Evolutionary conservation across 371 early-diverging fungal genomes (phyloP), one percentile per base, ranked within the genome.

Genomic region (Cokeromyces recurvatus): DNA sequence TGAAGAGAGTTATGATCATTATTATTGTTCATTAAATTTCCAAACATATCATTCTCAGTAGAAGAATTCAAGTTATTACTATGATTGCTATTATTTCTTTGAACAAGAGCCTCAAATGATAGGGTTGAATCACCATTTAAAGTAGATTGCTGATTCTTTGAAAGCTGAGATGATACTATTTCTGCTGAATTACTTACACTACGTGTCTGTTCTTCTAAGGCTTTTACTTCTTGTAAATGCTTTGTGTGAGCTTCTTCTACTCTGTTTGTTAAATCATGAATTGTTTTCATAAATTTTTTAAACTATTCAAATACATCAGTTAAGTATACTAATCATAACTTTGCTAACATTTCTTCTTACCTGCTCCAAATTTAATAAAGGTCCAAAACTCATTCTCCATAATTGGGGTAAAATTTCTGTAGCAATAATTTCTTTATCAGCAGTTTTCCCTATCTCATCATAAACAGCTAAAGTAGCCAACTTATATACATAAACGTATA

Each of bases 401-500:
- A 91, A 59, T 38, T 87, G 88, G 0, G 89, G 90, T 34, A 92
- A 43, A 10, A 92, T 75, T 37, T 83, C 84, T 0, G 77, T 84
- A 3, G 91, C 93, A 36, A 89, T 79, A 6, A 78, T 66, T 23
- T 86, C 86, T 53, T 83, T 82, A 38, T 91, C 91, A 12, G 88
- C 62, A 38, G 74, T 57, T 34, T 79, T 78, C 2, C 87, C 87
- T 57, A 88, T 71, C 32, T 90, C 88, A 46, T 87, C 85, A 56
- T 90, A 92, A 12, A 90, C 84, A 15, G 81, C 81, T 44, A 90
- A 64, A n/a, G 89, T 82, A 4, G 90, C 86, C 68, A 92, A 66
- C 76, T 74, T 59, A 8, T 21, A 29, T 2, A 16, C n/a, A n/a
- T n/a, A n/a, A n/a, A n/a, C n/a, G n/a, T n/a, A n/a, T n/a, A n/a